Evolutionary conservation across 1,284 basidiomycete species (phyloP).

Genomic region (Vanrija sp.): DNA sequence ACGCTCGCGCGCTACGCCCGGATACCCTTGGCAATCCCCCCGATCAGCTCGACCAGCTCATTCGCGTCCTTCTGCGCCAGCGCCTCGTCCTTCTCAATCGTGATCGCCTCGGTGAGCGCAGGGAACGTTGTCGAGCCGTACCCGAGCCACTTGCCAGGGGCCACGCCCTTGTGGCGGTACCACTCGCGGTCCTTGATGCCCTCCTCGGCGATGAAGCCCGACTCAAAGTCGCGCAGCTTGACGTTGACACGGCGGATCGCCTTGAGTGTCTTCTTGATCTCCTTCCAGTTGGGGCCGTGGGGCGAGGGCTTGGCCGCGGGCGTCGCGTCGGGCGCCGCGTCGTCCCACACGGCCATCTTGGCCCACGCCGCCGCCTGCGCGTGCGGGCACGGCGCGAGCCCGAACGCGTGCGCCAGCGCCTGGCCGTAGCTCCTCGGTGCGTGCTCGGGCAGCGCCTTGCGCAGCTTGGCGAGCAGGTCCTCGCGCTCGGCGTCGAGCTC

Average conservation of each 20-base stretch:
- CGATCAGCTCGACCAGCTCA: constrained; percentile 59
- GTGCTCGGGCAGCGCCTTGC: constrained; percentile 35
- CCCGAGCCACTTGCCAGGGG: constrained; percentile 84
- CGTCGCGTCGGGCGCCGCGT: no score
- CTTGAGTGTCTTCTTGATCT: constrained; percentile 60
- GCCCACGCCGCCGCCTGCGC: not conserved
- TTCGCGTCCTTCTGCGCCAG: constrained; percentile 63
- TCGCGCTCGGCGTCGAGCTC: constrained; percentile 52
- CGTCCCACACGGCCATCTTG: not conserved
- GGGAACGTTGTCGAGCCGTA: constrained; percentile 72
- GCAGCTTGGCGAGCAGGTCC: constrained; percentile 43
- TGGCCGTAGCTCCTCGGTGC: constrained; percentile 7
- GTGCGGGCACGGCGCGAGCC: not conserved
- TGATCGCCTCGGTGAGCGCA: constrained; percentile 72
- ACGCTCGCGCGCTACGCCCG: no score
- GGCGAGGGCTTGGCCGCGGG: not conserved
- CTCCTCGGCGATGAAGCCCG: constrained; percentile 72
- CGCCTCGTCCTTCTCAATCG: constrained; percentile 61
- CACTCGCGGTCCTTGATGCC: constrained; percentile 76
- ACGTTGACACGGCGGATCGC: constrained; percentile 65
- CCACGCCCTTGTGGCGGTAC: constrained; percentile 80
- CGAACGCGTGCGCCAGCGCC: not conserved
- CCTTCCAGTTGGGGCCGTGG: constrained; percentile 20
- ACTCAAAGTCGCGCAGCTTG: constrained; percentile 71
- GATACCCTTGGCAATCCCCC: constrained; percentile 51